phyloP scores from a whole-genome alignment of 176 grass and related monocot species.

The Saccharum spontaneum region DNA sequence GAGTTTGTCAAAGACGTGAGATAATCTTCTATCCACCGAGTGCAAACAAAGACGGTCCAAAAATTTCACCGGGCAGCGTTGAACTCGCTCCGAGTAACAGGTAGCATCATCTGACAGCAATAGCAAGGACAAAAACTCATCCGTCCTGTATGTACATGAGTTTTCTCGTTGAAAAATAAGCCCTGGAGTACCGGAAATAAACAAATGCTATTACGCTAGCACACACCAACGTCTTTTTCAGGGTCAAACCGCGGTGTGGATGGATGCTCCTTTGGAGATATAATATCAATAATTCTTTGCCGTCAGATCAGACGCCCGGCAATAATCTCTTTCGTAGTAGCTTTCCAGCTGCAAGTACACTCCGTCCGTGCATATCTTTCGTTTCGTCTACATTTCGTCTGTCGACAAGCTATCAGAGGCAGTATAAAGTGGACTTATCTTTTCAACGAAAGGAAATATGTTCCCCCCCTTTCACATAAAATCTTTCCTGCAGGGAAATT shows the following conservation, averaged over 20 bases:
- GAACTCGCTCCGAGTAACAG: not conserved
- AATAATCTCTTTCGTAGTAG: constrained; percentile 3
- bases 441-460: constrained; percentile 12
- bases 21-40: not conserved
- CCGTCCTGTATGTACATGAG: not conserved
- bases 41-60: not conserved
- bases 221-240: constrained; percentile 19
- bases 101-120: not conserved
- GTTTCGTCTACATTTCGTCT: not conserved
- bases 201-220: not conserved
- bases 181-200: not conserved
- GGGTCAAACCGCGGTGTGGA: not conserved
- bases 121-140: not conserved
- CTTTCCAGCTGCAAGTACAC: constrained; percentile 47
- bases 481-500: not conserved
- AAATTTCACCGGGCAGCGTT: not conserved
- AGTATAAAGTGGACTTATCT: constrained; percentile 27
- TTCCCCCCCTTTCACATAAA: not conserved
- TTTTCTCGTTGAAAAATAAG: not conserved
- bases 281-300: not conserved
- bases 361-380: constrained; percentile 44
- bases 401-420: constrained; percentile 23
- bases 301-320: constrained; percentile 2
- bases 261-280: not conserved
- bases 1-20: constrained; percentile 3